phyloP scores from a whole-genome alignment of 2,329 filamentous ascomycete species.

The Monosporascus sp. region DNA sequence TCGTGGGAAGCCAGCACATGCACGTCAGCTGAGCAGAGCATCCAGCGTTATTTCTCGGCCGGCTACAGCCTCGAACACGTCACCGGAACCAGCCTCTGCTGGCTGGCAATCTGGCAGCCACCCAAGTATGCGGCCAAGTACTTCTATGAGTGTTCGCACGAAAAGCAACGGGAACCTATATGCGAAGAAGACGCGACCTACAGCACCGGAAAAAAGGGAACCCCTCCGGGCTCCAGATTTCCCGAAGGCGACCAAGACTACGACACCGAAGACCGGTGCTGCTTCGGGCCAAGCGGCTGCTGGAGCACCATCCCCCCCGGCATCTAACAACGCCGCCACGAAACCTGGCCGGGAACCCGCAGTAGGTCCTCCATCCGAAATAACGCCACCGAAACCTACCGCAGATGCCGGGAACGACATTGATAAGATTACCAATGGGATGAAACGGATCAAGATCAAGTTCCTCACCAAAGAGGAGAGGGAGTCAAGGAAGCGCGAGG shows the following conservation, averaged over 20 bases:
- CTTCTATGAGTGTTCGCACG: constrained; percentile 35
- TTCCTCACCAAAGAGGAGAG: constrained; percentile 53
- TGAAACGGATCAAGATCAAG: constrained; percentile 60
- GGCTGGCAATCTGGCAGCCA: neutral
- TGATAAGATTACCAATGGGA: constrained; percentile 49
- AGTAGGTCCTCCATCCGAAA: neutral
- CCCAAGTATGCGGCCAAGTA: constrained; percentile 35
- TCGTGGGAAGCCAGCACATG: constrained; percentile 28
- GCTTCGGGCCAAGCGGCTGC: constrained; percentile 3
- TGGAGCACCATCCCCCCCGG: constrained; percentile 4
- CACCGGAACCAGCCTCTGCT: constrained; percentile 4
- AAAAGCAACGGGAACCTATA: constrained; percentile 34
- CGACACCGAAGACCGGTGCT: constrained; percentile 8
- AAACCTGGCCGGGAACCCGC: constrained; percentile 1
- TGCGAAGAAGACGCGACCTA: constrained; percentile 56
- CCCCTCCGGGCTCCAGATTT: constrained; percentile 25
- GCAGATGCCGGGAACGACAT: constrained; percentile 34
- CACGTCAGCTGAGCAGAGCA: constrained; percentile 45
- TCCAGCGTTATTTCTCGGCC: constrained; percentile 25
- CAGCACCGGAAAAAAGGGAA: constrained; percentile 39
- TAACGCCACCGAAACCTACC: neutral
- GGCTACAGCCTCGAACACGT: constrained; percentile 21
- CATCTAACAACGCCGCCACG: constrained; percentile 1
- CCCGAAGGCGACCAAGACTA: constrained; percentile 30
- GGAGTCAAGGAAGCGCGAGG: constrained; percentile 50